Evolutionary conservation across 1,284 basidiomycete genomes (phyloP), one percentile per base, ranked within the genome.

Genomic region (Rhodofomes roseus): DNA sequence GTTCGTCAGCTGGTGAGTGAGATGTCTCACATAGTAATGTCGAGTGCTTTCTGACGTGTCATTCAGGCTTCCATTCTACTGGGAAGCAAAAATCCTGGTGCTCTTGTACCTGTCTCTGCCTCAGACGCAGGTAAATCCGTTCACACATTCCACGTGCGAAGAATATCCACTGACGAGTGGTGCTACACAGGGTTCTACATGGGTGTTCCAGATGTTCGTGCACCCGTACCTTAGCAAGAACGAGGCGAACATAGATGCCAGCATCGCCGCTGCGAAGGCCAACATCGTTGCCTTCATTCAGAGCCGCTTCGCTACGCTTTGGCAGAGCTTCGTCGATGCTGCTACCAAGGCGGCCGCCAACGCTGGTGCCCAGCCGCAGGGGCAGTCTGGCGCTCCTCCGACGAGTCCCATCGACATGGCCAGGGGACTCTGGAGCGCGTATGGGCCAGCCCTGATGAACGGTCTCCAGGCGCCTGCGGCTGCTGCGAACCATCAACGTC

Each of bases 31-130:
- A 37, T 1, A 16, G 7, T 22, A n/a, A 22, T 48, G 27, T n/a
- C 27, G 20, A 14, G 8, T 22, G 20, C 11, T 18, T 50, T 34
- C 11, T 18, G n/a, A 41, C 41, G 29, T 22, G 20, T 54, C 62
- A 55, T 57, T 39, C 62, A 92, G 91, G 89, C 71, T 93, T 51
- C 90, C 92, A 2, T 90, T 93, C 72, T 93, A 93, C 71, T 89
- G 85, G 79, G 83, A 92, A 66, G 60, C 83, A 64, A 89, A 92
- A 67, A 87, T 86, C 8, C 34, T 84, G 12, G 82, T 92, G 70
- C 76, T 93, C 29, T 77, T 93, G 27, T 93, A 87, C 76, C 74
- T 93, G 44, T 79, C 89, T 2, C 79, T 92, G 4, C 89, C 90
- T 14, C 86, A 90, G 74, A 87, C 83, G 2, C 82, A 90, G 80